Base-by-base conservation (phyloP, 2,329 filamentous ascomycete genomes). In the Colletotrichum lupini region DNA sequence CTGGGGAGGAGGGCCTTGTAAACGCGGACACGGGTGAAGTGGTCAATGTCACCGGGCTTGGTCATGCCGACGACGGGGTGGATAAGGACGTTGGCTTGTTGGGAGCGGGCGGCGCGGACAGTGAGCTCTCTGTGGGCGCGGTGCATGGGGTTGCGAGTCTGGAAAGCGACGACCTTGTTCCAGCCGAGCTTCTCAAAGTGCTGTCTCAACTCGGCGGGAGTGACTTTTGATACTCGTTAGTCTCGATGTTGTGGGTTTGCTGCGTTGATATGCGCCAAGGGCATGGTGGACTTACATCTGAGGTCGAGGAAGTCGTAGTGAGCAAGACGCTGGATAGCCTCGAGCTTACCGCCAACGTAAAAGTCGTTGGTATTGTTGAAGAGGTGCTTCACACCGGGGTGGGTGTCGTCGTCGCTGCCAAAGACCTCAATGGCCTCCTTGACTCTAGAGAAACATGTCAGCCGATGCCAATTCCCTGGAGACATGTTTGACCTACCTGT, bases 181-280 rank as follows among this genome's bases (percentile, higher is more conserved):
- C 97, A 99, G 86, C 97, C 97, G 79, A 99, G 95, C 91, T 99
- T 99, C 90, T 98, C 97, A 82, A 99, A 99, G 89, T 98, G 96
- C 76, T 94, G 88, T 80, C 97, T 94, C 80, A 99, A 90, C 87
- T 99, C 97, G 61, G 97, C 93, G 76, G 97, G 97, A 12, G 97
- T 97, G 87, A 96, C 93, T 95, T 61, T 58, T 32, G n/a, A 3
- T 22, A 24, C 14, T 30, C 4, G 76, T 79, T 60, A 79, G 77
- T 59, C 22, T 60, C 28, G 12, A 26, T n/a, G 32, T 14, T 49
- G 7, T 42, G 42, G 12, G 11, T 19, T 9, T 19, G n/a, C 24
- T 14, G 26, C 37, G 8, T 35, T 32, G 14, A 67, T 19, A 56
- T 8, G 42, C 3, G 6, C 19, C n/a, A 14, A 37, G 14, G 12